A percentile compares a stretch with the other conserved stretches of the same genome.
These are phyloP conservation scores for Fusarium cicatricum DNA, from an alignment of 2,329 filamentous ascomycete species.

Conservation along the genomic window DNA sequence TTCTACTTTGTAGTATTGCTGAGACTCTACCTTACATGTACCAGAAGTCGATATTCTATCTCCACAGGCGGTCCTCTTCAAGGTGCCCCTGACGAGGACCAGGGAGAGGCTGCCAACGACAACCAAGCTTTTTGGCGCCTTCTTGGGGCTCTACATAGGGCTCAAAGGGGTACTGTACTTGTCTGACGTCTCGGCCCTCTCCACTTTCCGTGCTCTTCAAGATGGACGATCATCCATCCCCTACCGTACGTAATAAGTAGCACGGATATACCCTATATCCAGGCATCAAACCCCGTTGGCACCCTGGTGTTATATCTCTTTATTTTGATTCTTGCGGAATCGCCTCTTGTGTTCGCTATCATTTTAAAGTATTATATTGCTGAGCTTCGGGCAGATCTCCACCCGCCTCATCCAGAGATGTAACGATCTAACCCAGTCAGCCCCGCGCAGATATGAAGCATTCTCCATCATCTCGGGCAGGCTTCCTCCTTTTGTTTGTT, in stretches of 20 bases:
- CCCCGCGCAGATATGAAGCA: conserved; percentile 20
- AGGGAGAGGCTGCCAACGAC: conserved; percentile 14
- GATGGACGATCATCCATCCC: conserved; percentile 21
- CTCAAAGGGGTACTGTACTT: neutral
- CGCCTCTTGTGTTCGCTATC: too few relatives aligned
- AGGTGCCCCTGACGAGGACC: conserved; percentile 24
- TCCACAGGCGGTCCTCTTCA: conserved; percentile 13
- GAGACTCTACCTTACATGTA: conserved; percentile 13
- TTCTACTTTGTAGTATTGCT: conserved; percentile 1
- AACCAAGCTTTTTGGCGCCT: conserved; percentile 11
- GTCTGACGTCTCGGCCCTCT: neutral
- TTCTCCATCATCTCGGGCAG: conserved; percentile 3
- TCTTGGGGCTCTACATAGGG: neutral
- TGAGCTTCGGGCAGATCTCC: conserved; percentile 26
- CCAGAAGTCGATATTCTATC: neutral
- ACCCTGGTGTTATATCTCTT: conserved; percentile 21
- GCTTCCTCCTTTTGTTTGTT: conserved; percentile 1
- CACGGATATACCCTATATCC: neutral
- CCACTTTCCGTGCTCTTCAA: neutral
- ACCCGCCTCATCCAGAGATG: conserved; percentile 23
- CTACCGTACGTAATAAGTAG: neutral
- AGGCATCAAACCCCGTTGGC: conserved; percentile 22
- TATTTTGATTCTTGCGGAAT: too few relatives aligned
- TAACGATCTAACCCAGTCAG: conserved; percentile 8
- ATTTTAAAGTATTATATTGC: neutral